phyloP scores from a whole-genome alignment of 495 filamentous ascomycete species.

The Xylaria acuta region DNA sequence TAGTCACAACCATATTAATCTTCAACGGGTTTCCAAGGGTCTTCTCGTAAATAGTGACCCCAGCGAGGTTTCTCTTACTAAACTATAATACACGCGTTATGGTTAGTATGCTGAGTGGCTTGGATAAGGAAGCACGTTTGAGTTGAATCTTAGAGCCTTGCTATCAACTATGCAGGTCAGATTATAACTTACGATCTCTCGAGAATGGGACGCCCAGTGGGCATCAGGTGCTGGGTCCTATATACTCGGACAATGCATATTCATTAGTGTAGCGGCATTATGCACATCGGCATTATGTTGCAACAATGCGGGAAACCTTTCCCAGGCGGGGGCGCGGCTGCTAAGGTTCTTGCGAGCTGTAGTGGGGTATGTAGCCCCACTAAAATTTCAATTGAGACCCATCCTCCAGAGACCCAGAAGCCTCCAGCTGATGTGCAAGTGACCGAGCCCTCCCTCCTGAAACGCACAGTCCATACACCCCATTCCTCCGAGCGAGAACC shows the following conservation, averaged over 20 bases:
- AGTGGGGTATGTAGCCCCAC: slow-evolving; percentile 15
- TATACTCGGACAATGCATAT: too few species aligned
- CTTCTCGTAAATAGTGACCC: not conserved
- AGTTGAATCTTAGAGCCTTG: not conserved
- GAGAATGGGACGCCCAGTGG: too few species aligned
- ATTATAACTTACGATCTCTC: not conserved
- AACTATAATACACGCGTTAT: not conserved
- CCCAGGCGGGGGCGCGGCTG: too few species aligned
- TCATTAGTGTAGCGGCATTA: not conserved
- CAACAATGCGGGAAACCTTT: not conserved
- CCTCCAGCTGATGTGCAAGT: not conserved
- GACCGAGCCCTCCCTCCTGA: not conserved
- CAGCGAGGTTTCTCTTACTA: not conserved
- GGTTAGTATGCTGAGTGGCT: not conserved
- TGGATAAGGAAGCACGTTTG: not conserved
- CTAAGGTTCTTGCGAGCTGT: not conserved
- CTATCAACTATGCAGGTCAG: not conserved
- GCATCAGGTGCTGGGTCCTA: not conserved
- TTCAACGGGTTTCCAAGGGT: not conserved
- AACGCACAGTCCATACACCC: not conserved
- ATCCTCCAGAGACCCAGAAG: not conserved
- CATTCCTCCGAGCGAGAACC: not conserved
- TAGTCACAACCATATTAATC: not conserved
- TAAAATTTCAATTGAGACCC: slow-evolving; percentile 28
- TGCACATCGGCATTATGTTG: not conserved